Evolutionary conservation across 176 grass and related monocot genomes (phyloP).

Genomic region (Calamus simplicifolius): DNA sequence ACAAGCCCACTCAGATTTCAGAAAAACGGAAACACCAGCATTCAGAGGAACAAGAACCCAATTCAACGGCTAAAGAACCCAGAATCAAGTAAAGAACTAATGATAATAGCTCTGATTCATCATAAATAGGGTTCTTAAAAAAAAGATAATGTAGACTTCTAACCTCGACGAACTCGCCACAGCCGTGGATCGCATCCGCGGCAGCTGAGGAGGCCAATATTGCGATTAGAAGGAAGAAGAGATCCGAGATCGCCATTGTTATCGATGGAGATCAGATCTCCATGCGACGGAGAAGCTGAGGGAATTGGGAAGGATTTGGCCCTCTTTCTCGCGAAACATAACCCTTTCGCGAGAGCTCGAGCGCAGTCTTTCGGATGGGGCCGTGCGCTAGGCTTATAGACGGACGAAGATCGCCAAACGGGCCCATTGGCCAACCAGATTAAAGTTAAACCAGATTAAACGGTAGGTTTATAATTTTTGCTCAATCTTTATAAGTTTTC

Average conservation of each 20-base stretch:
- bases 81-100: no score
- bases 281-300: background rate
- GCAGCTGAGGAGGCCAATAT: slow-evolving; percentile 5
- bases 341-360: no score
- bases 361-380: no score
- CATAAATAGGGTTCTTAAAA: background rate
- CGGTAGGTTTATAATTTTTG: no score
- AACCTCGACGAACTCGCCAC: slow-evolving; percentile 89
- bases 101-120: background rate
- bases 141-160: background rate
- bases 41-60: background rate
- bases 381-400: no score
- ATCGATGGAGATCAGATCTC: slow-evolving; percentile 10
- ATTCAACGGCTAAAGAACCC: background rate
- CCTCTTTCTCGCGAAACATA: no score
- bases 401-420: no score
- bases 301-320: background rate
- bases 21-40: slow-evolving; percentile 15
- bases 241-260: slow-evolving; percentile 17
- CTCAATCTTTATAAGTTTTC: no score
- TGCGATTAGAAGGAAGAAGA: slow-evolving; percentile 15
- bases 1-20: slow-evolving; percentile 16
- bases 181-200: slow-evolving; percentile 80
- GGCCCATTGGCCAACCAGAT: no score
- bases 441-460: no score